Conservation (phyloP, 768 basidiomycete species). For the Lactifluus volemus region DNA sequence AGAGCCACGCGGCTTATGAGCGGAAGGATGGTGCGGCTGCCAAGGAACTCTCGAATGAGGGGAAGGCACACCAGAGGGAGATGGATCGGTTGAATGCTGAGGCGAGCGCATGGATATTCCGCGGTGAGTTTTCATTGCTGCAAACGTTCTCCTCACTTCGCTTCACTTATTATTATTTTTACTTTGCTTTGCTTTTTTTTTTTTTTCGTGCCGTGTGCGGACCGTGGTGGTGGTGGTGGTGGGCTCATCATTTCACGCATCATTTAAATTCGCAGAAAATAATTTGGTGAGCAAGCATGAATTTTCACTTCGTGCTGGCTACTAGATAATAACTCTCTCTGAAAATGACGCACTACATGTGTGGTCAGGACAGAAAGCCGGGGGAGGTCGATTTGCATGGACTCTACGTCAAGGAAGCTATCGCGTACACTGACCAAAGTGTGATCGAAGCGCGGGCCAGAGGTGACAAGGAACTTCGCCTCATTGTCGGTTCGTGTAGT, state of each 20-base stretch:
- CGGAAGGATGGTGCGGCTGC: constrained; percentile 68
- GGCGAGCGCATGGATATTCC: constrained; percentile 85
- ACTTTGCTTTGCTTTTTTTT: neutral
- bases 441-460: constrained; percentile 55
- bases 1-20: constrained; percentile 69
- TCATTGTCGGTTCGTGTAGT: constrained; percentile 71
- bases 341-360: neutral
- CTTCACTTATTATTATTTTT: too few species aligned
- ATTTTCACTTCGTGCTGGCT: neutral
- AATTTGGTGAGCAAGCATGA: constrained; percentile 44
- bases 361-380: constrained; percentile 46
- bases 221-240: neutral
- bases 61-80: constrained; percentile 65
- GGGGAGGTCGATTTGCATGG: constrained; percentile 88
- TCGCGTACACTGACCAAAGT: constrained; percentile 60
- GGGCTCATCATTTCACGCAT: neutral
- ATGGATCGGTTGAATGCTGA: constrained; percentile 76
- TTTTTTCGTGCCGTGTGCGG: neutral
- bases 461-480: constrained; percentile 54
- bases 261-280: constrained; percentile 42
- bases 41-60: constrained; percentile 73
- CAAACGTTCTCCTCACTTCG: too few species aligned
- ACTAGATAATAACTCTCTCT: neutral
- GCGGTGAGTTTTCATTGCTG: constrained; percentile 35
- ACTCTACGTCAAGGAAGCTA: constrained; percentile 88